phyloP scores from a whole-genome alignment of 148 eudicot species.

The Suaeda aralocaspica region DNA sequence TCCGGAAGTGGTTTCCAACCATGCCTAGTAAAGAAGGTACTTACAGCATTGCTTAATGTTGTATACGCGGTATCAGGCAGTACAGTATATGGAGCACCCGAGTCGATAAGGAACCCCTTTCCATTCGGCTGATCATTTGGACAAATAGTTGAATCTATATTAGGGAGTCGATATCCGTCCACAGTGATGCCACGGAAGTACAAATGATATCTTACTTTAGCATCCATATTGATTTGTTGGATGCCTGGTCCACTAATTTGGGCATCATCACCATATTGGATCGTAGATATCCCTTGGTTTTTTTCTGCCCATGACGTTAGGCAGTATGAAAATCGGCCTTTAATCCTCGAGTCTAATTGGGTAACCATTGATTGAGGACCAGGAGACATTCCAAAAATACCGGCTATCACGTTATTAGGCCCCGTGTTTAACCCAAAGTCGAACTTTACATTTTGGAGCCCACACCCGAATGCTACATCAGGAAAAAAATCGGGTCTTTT shows the following conservation, averaged over 20 bases:
- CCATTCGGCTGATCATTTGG: neutral
- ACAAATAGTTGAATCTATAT: neutral
- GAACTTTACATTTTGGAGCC: neutral
- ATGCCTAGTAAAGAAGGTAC: neutral
- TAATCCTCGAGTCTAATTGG: neutral
- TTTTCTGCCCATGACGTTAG: neutral
- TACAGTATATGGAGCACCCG: slow-evolving; percentile 3
- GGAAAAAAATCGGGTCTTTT: neutral
- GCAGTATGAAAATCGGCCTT: slow-evolving; percentile 17
- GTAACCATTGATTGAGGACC: neutral
- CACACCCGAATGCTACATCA: slow-evolving; percentile 14
- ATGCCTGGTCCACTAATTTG: neutral
- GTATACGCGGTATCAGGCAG: neutral
- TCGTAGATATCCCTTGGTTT: neutral
- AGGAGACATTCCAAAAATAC: neutral
- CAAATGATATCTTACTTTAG: neutral
- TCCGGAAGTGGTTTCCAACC: neutral
- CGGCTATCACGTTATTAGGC: neutral
- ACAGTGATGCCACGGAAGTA: slow-evolving; percentile 2
- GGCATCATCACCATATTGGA: slow-evolving; percentile 14
- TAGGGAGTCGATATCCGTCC: neutral
- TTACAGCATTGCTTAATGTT: neutral
- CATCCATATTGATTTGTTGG: neutral
- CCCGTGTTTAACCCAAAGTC: neutral
- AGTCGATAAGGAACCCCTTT: slow-evolving; percentile 11